phyloP scores from a whole-genome alignment of 257 asterid genomes.

The Oldenlandia corymbosa region DNA sequence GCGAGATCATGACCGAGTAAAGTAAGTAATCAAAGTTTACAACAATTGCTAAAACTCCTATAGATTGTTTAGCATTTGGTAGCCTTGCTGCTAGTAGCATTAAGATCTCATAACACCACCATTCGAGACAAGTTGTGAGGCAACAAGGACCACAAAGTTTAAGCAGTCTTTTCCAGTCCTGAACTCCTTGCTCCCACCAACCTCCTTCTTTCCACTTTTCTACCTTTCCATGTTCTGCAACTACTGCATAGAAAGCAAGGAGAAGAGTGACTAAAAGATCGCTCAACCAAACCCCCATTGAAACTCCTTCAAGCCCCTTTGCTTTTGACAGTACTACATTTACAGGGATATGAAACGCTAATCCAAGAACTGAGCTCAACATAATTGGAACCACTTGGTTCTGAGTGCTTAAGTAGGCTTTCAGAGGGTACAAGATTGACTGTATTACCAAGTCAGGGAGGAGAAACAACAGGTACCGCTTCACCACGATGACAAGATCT shows the following conservation, averaged over 20 bases:
- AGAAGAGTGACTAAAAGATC: conserved; percentile 36
- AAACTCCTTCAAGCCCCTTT: conserved; percentile 58
- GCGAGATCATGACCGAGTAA: conserved; percentile 62
- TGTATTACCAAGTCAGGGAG: conserved; percentile 61
- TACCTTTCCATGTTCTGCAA: conserved; percentile 35
- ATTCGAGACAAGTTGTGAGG: conserved; percentile 81
- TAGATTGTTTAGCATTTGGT: conserved; percentile 38
- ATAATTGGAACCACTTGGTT: conserved; percentile 60
- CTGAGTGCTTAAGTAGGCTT: conserved; percentile 64
- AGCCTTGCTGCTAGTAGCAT: conserved; percentile 67
- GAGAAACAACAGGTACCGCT: conserved; percentile 44
- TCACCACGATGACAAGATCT: conserved; percentile 57
- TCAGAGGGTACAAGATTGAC: conserved; percentile 64
- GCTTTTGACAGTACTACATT: conserved; percentile 43
- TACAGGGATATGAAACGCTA: conserved; percentile 55
- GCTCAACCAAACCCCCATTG: conserved; percentile 81
- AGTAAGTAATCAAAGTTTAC: conserved; percentile 75
- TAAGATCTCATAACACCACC: conserved; percentile 91
- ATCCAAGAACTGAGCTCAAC: conserved; percentile 58
- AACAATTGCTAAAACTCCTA: conserved; percentile 67
- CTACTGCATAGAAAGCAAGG: conserved; percentile 36
- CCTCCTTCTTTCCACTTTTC: conserved; percentile 63
- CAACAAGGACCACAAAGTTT: conserved; percentile 69
- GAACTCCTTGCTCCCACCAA: conserved; percentile 53
- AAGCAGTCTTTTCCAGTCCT: conserved; percentile 50